A percentile compares a stretch with the other conserved stretches of the same genome.
Conservation (phyloP, 2,329 filamentous ascomycete genomes). For the Fusarium pseudograminearum region DNA sequence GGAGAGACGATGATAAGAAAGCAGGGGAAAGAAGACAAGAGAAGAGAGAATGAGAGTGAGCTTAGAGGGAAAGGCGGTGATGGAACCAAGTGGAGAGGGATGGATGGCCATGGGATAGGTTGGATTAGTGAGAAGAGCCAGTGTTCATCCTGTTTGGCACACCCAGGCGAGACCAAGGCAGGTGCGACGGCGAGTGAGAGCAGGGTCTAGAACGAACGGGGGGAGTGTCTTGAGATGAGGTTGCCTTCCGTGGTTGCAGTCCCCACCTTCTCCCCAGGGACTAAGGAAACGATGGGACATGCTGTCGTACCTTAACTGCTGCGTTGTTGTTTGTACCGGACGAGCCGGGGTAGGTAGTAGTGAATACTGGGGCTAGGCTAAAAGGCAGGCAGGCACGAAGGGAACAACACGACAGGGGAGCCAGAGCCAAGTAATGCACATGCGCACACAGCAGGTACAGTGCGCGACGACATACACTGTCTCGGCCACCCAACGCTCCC, state of each 20-base stretch:
- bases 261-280: slow-evolving; percentile 7
- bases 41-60: slow-evolving; percentile 53
- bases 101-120: slow-evolving; percentile 49
- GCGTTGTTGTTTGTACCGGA: slow-evolving; percentile 35
- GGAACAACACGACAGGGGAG: slow-evolving; percentile 14
- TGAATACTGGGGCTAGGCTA: not conserved
- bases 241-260: slow-evolving; percentile 8
- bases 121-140: slow-evolving; percentile 46
- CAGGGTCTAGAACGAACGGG: slow-evolving; percentile 29
- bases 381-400: slow-evolving; percentile 23
- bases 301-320: slow-evolving; percentile 34
- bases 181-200: slow-evolving; percentile 27
- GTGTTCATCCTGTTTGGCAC: slow-evolving; percentile 33
- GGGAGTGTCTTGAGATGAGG: slow-evolving; percentile 27
- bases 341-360: slow-evolving; percentile 33
- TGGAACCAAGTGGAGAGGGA: slow-evolving; percentile 51
- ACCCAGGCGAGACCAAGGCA: slow-evolving; percentile 30
- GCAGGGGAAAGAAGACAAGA: slow-evolving; percentile 51
- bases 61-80: slow-evolving; percentile 53
- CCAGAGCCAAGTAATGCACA: slow-evolving; percentile 25
- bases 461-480: slow-evolving; percentile 32
- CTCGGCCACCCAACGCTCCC: slow-evolving; percentile 3
- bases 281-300: slow-evolving; percentile 17
- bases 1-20: slow-evolving; percentile 51
- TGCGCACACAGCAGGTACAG: slow-evolving; percentile 21